A percentile compares a stretch with the other conserved stretches of the same genome.
Conservation (phyloP, 768 basidiomycete species). For the Trametes sanguinea region DNA sequence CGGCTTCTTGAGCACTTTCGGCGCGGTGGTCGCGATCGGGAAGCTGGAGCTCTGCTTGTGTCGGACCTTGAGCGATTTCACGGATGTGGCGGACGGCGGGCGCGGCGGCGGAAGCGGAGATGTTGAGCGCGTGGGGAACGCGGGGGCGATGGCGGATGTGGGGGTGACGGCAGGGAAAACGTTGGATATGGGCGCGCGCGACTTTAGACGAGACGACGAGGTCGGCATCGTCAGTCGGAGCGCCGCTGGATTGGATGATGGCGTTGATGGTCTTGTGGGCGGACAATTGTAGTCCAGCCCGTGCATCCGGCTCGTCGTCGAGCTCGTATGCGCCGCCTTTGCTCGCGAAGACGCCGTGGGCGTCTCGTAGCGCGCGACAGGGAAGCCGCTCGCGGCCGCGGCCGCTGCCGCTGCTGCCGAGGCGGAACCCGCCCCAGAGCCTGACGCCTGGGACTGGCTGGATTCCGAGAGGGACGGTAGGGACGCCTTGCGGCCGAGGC, state of each 20-base stretch:
- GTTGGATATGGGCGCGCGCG: slow-evolving; percentile 73
- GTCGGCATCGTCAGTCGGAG: slow-evolving; percentile 88
- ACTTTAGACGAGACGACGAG: slow-evolving; percentile 66
- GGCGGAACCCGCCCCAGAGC: slow-evolving; percentile 46
- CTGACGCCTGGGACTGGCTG: slow-evolving; percentile 54
- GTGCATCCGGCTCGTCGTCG: slow-evolving; percentile 63
- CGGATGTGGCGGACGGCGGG: slow-evolving; percentile 41
- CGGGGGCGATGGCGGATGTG: slow-evolving; percentile 33
- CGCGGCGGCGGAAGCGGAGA: slow-evolving; percentile 57
- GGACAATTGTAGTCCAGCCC: slow-evolving; percentile 65
- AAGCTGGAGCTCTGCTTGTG: slow-evolving; percentile 40
- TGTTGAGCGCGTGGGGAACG: slow-evolving; percentile 45
- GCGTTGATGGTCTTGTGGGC: slow-evolving; percentile 78
- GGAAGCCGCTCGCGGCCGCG: slow-evolving; percentile 33
- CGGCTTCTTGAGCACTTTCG: slow-evolving; percentile 72
- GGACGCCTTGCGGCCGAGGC: slow-evolving; percentile 75
- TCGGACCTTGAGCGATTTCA: slow-evolving; percentile 34
- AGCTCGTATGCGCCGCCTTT: slow-evolving; percentile 54
- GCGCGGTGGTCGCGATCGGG: slow-evolving; percentile 43
- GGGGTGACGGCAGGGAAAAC: slow-evolving; percentile 56
- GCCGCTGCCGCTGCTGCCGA: neutral
- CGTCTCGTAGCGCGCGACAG: slow-evolving; percentile 62
- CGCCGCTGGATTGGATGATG: slow-evolving; percentile 74
- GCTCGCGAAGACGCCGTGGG: slow-evolving; percentile 83
- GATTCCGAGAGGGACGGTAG: slow-evolving; percentile 70